Conservation (phyloP, 2,329 filamentous ascomycete genomes). For the Pseudocercospora fuligena region DNA sequence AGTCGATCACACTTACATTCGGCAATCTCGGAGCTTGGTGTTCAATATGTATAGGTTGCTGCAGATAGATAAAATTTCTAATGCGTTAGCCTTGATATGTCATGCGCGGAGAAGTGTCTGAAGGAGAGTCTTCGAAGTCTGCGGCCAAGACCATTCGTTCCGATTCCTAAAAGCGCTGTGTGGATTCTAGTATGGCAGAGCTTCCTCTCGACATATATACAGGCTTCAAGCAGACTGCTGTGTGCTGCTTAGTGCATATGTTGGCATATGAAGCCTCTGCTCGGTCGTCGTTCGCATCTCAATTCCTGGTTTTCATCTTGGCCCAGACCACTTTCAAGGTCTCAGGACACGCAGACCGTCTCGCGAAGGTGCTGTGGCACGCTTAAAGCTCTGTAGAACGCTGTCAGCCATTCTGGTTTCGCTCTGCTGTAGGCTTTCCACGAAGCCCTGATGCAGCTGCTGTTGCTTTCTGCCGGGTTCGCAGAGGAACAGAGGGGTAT, state of each 20-base stretch:
- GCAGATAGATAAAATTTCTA: neutral
- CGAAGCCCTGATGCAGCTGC: neutral
- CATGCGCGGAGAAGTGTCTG: neutral
- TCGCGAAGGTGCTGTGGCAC: slow-evolving; percentile 52
- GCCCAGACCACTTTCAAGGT: slow-evolving; percentile 34
- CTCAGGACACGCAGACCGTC: slow-evolving; percentile 55
- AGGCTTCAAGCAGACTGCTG: neutral
- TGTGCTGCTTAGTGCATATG: neutral
- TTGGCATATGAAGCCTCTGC: neutral
- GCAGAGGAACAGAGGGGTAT: neutral
- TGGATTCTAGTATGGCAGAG: slow-evolving; percentile 8
- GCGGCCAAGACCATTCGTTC: neutral
- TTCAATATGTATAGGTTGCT: neutral
- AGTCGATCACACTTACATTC: neutral
- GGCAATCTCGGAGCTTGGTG: neutral
- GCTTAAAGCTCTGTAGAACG: slow-evolving; percentile 56
- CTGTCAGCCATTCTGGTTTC: slow-evolving; percentile 13
- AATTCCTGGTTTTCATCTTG: neutral
- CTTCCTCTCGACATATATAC: slow-evolving; percentile 9
- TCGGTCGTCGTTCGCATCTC: neutral
- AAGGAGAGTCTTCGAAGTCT: neutral
- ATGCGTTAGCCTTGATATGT: neutral
- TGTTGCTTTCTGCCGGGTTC: no score
- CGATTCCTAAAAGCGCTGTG: neutral
- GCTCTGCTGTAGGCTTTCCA: neutral